These are phyloP conservation scores for Annulohypoxylon truncatum DNA, from an alignment of 2,329 filamentous ascomycete species.

Conservation along the genomic window DNA sequence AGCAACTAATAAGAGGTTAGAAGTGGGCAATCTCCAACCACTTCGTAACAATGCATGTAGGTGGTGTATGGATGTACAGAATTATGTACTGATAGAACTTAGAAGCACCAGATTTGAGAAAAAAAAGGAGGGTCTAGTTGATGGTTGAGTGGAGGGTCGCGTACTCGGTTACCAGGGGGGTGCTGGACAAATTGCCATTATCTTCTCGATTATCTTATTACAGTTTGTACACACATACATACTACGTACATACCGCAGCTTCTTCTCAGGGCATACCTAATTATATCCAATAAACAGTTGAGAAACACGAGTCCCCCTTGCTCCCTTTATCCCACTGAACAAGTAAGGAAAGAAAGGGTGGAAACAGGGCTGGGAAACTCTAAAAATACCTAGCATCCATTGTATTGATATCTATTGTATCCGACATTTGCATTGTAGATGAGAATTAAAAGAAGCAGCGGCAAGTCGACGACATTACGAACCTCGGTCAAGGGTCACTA, in stretches of 20 bases:
- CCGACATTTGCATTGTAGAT: neutral
- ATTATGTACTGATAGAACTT: too few relatives aligned
- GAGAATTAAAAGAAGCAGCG: neutral
- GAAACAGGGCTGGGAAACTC: conserved; percentile 1
- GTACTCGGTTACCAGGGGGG: conserved; percentile 6
- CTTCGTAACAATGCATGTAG: conserved; percentile 16
- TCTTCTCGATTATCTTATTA: conserved; percentile 11
- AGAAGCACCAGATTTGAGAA: neutral
- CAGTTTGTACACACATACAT: too few relatives aligned
- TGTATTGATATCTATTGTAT: neutral
- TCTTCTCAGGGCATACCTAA: neutral
- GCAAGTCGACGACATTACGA: conserved; percentile 7
- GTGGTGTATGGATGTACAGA: neutral
- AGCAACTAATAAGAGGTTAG: conserved; percentile 23
- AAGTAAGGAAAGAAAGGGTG: neutral
- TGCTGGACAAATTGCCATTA: conserved; percentile 23
- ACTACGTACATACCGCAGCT: too few relatives aligned
- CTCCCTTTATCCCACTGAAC: neutral
- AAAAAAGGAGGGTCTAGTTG: neutral
- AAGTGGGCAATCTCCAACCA: conserved; percentile 9
- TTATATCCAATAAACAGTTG: neutral
- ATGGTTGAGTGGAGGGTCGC: conserved; percentile 13
- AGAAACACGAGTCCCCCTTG: conserved; percentile 2
- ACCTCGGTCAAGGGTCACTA: conserved; percentile 12
- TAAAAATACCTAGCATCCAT: conserved; percentile 19